Evolutionary conservation across 768 basidiomycete genomes (phyloP).

Genomic region (Candolleomyces efflorescens): DNA sequence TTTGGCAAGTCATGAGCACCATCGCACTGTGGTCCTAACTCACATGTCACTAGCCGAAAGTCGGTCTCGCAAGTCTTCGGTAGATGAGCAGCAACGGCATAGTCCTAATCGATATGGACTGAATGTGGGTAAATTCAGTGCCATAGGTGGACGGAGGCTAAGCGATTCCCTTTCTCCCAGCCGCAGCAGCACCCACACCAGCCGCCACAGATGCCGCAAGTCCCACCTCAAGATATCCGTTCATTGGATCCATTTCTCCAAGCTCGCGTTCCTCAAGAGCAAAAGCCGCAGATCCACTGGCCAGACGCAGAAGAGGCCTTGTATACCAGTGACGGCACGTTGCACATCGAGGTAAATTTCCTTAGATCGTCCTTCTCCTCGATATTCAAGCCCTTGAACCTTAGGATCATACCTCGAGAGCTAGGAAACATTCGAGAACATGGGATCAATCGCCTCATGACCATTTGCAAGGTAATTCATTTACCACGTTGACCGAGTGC

Average conservation of each 20-base stretch:
- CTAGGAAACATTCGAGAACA: constrained; percentile 56
- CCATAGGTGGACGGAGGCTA: constrained; percentile 2
- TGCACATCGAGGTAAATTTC: constrained; percentile 41
- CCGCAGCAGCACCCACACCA: constrained; percentile 30
- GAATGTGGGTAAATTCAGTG: constrained; percentile 26
- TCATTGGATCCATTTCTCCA: constrained; percentile 33
- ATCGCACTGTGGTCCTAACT: constrained; percentile 1
- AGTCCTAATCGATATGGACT: constrained; percentile 43
- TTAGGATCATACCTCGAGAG: constrained; percentile 36
- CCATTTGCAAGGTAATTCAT: constrained; percentile 33
- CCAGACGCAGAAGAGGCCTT: constrained; percentile 37
- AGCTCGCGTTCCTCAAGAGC: constrained; percentile 27
- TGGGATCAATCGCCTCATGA: constrained; percentile 52
- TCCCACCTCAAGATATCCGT: constrained; percentile 1
- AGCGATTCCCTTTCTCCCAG: constrained; percentile 9
- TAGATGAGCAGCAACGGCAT: constrained; percentile 44
- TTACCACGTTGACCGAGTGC: constrained; percentile 4
- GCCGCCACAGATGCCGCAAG: constrained; percentile 2
- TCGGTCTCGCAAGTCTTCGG: constrained; percentile 49
- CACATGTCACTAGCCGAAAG: constrained; percentile 23
- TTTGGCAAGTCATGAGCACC: constrained; percentile 12
- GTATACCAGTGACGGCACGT: constrained; percentile 36
- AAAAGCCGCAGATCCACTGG: constrained; percentile 44
- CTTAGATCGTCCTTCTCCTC: background rate
- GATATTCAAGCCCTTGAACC: constrained; percentile 8